A percentile compares a stretch with the other conserved stretches of the same genome.
Conservation (phyloP, 331 rosid genomes). For the Rosa hybrid region DNA sequence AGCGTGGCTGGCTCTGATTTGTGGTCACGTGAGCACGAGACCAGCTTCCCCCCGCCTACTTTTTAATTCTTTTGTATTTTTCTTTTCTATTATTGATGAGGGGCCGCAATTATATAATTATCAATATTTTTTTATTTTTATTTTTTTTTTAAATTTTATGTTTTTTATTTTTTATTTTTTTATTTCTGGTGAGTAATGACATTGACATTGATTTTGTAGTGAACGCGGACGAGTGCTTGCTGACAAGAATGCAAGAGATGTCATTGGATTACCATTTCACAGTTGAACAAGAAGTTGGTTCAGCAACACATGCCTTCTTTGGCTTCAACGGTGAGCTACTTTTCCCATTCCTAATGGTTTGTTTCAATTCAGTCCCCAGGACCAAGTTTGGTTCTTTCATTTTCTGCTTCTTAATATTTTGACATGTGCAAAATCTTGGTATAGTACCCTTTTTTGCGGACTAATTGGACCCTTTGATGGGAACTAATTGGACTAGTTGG, state of each 20-base stretch:
- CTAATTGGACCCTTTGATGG: slow-evolving; percentile 4
- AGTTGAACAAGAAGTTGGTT: slow-evolving; percentile 64
- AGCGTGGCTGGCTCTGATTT: slow-evolving; percentile 40
- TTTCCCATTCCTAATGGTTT: not conserved
- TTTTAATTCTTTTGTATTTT: not conserved
- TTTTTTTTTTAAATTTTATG: not conserved
- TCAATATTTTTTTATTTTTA: not conserved
- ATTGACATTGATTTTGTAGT: slow-evolving; percentile 23
- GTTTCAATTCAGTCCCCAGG: not conserved
- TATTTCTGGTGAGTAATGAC: not conserved
- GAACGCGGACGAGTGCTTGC: slow-evolving; percentile 47
- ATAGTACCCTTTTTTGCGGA: not conserved
- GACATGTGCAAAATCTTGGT: not conserved
- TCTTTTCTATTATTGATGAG: slow-evolving; percentile 15
- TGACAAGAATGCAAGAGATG: slow-evolving; percentile 65
- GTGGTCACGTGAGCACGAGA: slow-evolving; percentile 40
- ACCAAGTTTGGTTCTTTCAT: not conserved
- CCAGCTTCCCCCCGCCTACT: not conserved
- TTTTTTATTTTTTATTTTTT: not conserved
- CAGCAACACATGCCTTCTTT: slow-evolving; percentile 70
- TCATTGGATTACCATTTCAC: slow-evolving; percentile 58
- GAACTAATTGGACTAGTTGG: slow-evolving; percentile 11
- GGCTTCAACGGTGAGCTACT: slow-evolving; percentile 75
- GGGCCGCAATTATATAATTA: not conserved
- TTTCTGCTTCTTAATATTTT: not conserved